Conservation (phyloP, 2,329 filamentous ascomycete genomes). For the Penicillium olsonii region DNA sequence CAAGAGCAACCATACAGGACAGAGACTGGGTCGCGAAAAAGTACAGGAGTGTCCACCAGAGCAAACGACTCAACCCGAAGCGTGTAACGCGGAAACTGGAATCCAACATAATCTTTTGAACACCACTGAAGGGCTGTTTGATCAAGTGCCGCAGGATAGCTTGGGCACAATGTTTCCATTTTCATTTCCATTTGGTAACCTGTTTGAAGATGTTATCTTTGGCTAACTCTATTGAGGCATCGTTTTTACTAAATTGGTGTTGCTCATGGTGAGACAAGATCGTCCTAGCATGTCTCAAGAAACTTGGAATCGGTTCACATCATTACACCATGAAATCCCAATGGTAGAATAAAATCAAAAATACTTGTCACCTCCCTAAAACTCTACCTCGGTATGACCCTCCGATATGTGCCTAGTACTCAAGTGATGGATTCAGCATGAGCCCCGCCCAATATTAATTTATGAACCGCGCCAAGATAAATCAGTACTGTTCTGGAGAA, state of each 20-base stretch:
- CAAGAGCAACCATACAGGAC: background rate
- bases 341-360: no score
- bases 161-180: slow-evolving; percentile 9
- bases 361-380: no score
- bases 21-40: background rate
- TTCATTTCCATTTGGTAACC: slow-evolving; percentile 13
- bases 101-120: background rate
- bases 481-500: background rate
- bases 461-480: background rate
- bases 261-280: no score
- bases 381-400: no score
- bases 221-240: no score
- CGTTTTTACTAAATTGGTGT: no score
- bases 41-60: background rate
- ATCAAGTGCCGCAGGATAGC: slow-evolving; percentile 10
- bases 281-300: no score
- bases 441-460: background rate
- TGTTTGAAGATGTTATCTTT: slow-evolving; percentile 17
- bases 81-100: background rate
- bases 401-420: no score
- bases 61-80: background rate
- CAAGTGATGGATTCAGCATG: no score
- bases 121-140: background rate
- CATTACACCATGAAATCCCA: no score
- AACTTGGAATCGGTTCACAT: no score